These are phyloP conservation scores for Colletotrichum eremochloae DNA, from an alignment of 2,329 filamentous ascomycete genomes.

Conservation along the genomic window DNA sequence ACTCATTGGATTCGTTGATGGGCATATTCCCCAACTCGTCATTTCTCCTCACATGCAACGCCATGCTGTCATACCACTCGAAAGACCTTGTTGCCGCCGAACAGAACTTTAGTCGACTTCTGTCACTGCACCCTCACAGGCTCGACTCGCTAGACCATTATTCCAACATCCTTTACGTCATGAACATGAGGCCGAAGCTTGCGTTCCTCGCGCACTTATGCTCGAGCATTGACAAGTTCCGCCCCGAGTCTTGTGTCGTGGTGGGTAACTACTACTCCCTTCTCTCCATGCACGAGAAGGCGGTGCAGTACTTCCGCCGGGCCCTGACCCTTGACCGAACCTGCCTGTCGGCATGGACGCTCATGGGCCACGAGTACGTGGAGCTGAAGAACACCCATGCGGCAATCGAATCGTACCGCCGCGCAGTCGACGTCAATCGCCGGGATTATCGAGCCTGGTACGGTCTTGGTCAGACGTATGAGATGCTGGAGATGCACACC, in stretches of 20 bases:
- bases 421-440: conserved; percentile 94
- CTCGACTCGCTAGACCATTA: conserved; percentile 95
- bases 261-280: conserved; percentile 98
- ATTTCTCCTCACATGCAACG: conserved; percentile 91
- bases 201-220: conserved; percentile 94
- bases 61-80: conserved; percentile 89
- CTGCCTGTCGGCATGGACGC: conserved; percentile 95
- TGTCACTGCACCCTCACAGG: conserved; percentile 80
- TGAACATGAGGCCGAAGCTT: conserved; percentile 87
- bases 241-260: conserved; percentile 96
- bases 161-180: conserved; percentile 96
- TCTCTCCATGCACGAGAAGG: conserved; percentile 95
- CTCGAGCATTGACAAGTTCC: conserved; percentile 92
- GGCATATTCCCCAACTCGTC: conserved; percentile 88
- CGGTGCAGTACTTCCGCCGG: conserved; percentile 96
- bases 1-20: conserved; percentile 81
- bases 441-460: conserved; percentile 99
- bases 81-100: conserved; percentile 81
- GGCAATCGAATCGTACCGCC: conserved; percentile 95
- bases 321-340: conserved; percentile 90
- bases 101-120: conserved; percentile 79
- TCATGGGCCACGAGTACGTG: conserved; percentile 99
- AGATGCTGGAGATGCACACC: conserved; percentile 97
- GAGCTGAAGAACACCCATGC: conserved; percentile 99
- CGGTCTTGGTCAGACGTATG: conserved; percentile 95